Conservation (phyloP, 768 basidiomycete species). For the Pleurotus platypus region DNA sequence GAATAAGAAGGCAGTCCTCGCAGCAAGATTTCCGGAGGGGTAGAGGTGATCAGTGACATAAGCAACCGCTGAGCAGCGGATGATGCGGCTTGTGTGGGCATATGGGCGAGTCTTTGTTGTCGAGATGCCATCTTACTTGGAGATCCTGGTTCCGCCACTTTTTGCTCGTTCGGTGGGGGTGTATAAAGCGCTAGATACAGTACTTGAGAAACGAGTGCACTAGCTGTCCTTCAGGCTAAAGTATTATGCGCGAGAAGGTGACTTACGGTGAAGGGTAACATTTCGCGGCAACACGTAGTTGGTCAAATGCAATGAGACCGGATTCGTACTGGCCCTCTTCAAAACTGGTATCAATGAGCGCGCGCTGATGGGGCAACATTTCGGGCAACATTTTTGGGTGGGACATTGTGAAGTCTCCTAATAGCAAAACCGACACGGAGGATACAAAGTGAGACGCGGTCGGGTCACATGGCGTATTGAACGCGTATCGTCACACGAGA, state of each 20-base stretch:
- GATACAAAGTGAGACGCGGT: not conserved
- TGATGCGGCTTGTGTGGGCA: conserved; percentile 42
- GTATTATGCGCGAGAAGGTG: not conserved
- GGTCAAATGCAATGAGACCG: conserved; percentile 59
- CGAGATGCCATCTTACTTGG: conserved; percentile 46
- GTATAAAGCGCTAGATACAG: conserved; percentile 71
- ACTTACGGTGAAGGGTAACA: conserved; percentile 60
- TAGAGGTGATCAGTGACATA: conserved; percentile 52
- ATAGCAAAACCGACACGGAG: not conserved
- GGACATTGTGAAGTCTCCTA: not conserved
- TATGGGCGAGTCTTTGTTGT: conserved; percentile 30
- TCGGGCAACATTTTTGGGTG: conserved; percentile 31
- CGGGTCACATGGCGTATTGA: not conserved
- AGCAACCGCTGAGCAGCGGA: conserved; percentile 51
- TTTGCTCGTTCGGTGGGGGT: conserved; percentile 22
- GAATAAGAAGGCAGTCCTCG: conserved; percentile 52
- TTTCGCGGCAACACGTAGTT: conserved; percentile 45
- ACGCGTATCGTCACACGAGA: conserved; percentile 2
- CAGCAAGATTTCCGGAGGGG: conserved; percentile 48
- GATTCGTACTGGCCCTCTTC: conserved; percentile 77
- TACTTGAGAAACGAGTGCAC: conserved; percentile 63
- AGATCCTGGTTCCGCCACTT: conserved; percentile 31
- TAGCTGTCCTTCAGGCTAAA: conserved; percentile 19
- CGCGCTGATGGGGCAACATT: conserved; percentile 44
- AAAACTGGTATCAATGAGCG: conserved; percentile 66